Percentiles rank a stretch among this genome's conserved stretches.
phyloP scores from a whole-genome alignment of 1,284 basidiomycete genomes.

The Melampsora larici-populina region DNA sequence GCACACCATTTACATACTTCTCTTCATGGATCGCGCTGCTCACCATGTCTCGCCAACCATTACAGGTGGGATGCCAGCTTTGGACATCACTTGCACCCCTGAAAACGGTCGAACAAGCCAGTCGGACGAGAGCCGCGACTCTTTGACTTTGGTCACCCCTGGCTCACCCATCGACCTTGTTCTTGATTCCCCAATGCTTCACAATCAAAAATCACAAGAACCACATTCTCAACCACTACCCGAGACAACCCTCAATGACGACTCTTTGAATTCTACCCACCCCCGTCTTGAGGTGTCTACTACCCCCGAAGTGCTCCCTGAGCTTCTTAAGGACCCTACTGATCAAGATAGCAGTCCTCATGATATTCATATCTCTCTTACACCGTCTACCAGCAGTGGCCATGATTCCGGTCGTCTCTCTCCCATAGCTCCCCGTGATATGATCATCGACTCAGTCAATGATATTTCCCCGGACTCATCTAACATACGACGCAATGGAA shows the following conservation, averaged over 20 bases:
- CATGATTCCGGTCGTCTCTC: not conserved
- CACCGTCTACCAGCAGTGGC: not conserved
- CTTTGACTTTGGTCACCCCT: not conserved
- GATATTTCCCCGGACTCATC: not conserved
- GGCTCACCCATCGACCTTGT: not conserved
- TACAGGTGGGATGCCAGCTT: not conserved
- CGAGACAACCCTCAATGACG: not conserved
- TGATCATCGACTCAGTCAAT: not conserved
- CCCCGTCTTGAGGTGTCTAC: not conserved
- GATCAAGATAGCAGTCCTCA: not conserved
- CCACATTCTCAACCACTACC: not conserved
- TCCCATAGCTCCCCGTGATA: not conserved
- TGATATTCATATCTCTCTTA: not conserved
- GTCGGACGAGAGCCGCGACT: not conserved
- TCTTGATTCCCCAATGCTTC: not conserved
- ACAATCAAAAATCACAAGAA: not conserved
- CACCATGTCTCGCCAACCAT: not conserved
- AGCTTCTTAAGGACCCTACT: not conserved
- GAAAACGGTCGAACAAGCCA: not conserved
- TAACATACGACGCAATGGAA: not conserved
- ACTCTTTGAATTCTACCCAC: not conserved
- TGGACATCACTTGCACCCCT: not conserved
- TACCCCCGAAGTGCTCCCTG: not conserved
- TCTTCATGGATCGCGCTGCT: not conserved
- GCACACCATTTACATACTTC: too few relatives aligned